Evolutionary conservation across 352 stramenopile genomes (phyloP), one percentile per base, ranked within the genome.

Genomic region (Blastocystis sp.): DNA sequence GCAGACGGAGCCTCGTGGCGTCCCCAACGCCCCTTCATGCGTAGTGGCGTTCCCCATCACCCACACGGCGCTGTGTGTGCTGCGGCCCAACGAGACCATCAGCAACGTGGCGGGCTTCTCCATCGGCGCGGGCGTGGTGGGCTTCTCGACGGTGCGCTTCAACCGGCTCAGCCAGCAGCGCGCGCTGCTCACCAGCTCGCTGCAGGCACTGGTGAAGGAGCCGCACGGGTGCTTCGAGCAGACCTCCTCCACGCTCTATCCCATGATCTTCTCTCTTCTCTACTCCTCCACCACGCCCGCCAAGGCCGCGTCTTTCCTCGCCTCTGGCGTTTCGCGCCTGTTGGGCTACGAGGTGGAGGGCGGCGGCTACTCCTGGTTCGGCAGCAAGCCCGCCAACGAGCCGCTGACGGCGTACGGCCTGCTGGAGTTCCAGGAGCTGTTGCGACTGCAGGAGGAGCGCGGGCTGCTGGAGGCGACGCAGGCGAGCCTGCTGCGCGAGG

Each of bases 331-430:
- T 0, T n/a, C 53, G 38, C 74, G 74, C 21, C 56, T 84, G 23
- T 38, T 84, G 1, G 21, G 45, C 19, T 84, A 59, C n/a, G 74
- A 84, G 48, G 61, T 67, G 14, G 34, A 62, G 19, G 34, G 17
- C 45, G 74, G 74, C 38, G 74, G 74, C 2, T 84, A 69, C 60
- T 66, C 74, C 53, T 69, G 56, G 56, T 84, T 84, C 48, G 74
- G 74, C 21, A n/a, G 34, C n/a, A n/a, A 21, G 34, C 52, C 45
- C 11, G 74, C 52, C 3, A 38, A 52, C 61, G 52, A 56, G 34
- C 28, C 60, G 38, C 74, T 84, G 5, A 67, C 45, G 14, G 40
- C 56, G n/a, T 64, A 67, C 48, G 74, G 74, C 0, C 60, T 84
- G 59, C 74, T 67, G 2, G 45, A 84, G 74, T 84, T 84, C 52